phyloP scores from a whole-genome alignment of 768 basidiomycete species.

The Mycena indigotica region DNA sequence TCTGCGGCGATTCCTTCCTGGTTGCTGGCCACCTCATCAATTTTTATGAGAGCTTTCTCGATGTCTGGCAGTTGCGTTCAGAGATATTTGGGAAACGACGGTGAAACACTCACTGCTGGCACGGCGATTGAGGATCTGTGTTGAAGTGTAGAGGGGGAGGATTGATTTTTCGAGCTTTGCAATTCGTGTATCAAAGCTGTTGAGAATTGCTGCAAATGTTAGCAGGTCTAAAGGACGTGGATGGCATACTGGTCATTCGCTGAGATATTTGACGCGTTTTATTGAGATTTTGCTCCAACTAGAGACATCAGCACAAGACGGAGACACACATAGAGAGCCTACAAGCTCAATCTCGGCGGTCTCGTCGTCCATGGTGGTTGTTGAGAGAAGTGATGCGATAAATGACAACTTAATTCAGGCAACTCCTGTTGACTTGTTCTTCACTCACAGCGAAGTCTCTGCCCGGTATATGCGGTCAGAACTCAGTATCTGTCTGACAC shows the following conservation, averaged over 20 bases:
- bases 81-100: neutral
- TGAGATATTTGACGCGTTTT: conserved; percentile 85
- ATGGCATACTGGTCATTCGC: conserved; percentile 75
- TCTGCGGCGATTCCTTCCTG: conserved; percentile 77
- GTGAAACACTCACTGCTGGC: conserved; percentile 59
- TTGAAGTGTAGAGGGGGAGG: conserved; percentile 76
- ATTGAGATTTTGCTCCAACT: conserved; percentile 87
- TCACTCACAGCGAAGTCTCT: too few relatives aligned
- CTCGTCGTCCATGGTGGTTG: conserved; percentile 39
- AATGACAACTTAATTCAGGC: too few relatives aligned
- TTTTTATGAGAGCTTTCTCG: conserved; percentile 74
- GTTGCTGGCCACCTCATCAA: conserved; percentile 75
- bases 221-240: conserved; percentile 20
- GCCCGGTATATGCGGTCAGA: too few relatives aligned
- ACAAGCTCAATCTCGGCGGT: conserved; percentile 60
- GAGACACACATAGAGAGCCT: conserved; percentile 9
- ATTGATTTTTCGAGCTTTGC: conserved; percentile 87
- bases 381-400: neutral
- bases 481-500: too few relatives aligned
- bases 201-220: conserved; percentile 67
- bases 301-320: neutral
- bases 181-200: conserved; percentile 80
- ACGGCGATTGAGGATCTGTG: conserved; percentile 72
- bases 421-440: too few relatives aligned
- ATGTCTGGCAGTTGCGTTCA: conserved; percentile 57